A percentile compares a stretch with the other conserved stretches of the same genome.
Evolutionary conservation across 345 rosid species (phyloP).

Genomic region (Eutrema japonicum): DNA sequence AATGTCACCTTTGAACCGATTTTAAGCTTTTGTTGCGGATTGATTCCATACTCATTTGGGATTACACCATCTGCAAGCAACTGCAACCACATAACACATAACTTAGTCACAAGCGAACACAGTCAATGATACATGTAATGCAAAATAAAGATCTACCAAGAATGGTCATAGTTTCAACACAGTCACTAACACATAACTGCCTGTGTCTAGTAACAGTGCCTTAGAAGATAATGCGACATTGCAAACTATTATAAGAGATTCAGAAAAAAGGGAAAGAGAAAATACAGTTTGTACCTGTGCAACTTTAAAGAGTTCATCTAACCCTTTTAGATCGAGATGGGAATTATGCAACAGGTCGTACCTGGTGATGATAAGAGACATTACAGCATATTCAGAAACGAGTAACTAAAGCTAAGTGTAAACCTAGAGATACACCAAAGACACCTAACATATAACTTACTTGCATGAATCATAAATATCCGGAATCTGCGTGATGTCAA

Average conservation of each 20-base stretch:
- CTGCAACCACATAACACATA: slow-evolving; percentile 53
- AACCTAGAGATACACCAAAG: slow-evolving; percentile 13
- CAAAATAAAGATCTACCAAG: slow-evolving; percentile 22
- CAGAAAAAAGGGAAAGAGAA: neutral
- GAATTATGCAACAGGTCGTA: slow-evolving; percentile 97
- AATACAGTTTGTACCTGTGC: slow-evolving; percentile 73
- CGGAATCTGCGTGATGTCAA: slow-evolving; percentile 97
- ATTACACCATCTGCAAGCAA: slow-evolving; percentile 98
- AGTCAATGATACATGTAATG: neutral
- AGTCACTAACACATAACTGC: no score
- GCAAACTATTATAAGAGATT: slow-evolving; percentile 51
- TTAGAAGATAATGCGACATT: neutral
- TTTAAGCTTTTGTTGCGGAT: slow-evolving; percentile 95
- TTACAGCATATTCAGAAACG: slow-evolving; percentile 16
- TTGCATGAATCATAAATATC: slow-evolving; percentile 99
- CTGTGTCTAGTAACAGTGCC: neutral
- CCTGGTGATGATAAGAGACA: slow-evolving; percentile 49
- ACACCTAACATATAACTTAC: slow-evolving; percentile 57
- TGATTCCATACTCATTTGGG: slow-evolving; percentile 97
- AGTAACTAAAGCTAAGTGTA: slow-evolving; percentile 11
- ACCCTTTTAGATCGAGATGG: slow-evolving; percentile 89
- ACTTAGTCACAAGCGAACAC: slow-evolving; percentile 18
- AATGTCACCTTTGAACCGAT: slow-evolving; percentile 88
- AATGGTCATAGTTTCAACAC: slow-evolving; percentile 3
- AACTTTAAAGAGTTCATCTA: slow-evolving; percentile 91